Base-by-base conservation (phyloP, 2,329 filamentous ascomycete genomes). In the Cladosporium colombiae region DNA sequence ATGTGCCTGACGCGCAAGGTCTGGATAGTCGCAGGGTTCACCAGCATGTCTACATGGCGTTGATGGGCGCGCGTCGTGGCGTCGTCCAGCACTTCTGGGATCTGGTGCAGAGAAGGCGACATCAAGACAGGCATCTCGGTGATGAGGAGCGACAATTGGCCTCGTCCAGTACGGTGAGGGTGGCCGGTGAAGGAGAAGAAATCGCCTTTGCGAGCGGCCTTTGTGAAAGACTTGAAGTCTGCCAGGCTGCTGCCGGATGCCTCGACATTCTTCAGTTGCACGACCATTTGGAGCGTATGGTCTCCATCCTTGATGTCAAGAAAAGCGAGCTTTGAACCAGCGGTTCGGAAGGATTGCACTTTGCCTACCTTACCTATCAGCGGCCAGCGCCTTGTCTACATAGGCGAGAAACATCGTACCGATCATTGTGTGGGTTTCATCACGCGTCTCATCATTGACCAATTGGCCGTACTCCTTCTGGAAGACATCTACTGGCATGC, bases 41-140 rank as follows among this genome's bases (percentile, higher is more conserved):
- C 89, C 33, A 97, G 85, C 78, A 96, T 87, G 77, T 97, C 92
- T 46, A 97, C 85, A 79, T 98, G 93, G 25, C 92, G 91, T 70
- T 90, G 88, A 68, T 90, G 87, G 46, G 90, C 88, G 70, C 88
- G 88, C 40, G 87, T 90, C 76, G 94, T 91, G 50, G 86, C 83
- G 74, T 93, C 88, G 57, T 84, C 84, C 57, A 96, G 81, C 64
- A 84, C 84, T 37, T 88, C 83, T 0, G 95, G 95, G 16, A 97
- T 83, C 69, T 90, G 88, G 70, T 94, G 91, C 67, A 97, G 83
- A 70, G 90, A 89, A 0, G 93, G 93, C 16, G 92, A 86, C 55
- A 96, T 80, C 13, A 96, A 81, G 55, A 85, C 80, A 5, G 94
- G 94, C 14, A 96, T 77, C 58, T 86, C 79, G 3, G 81, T 85